Conservation (phyloP, 441 rosid species). For the Populus hybrid region DNA sequence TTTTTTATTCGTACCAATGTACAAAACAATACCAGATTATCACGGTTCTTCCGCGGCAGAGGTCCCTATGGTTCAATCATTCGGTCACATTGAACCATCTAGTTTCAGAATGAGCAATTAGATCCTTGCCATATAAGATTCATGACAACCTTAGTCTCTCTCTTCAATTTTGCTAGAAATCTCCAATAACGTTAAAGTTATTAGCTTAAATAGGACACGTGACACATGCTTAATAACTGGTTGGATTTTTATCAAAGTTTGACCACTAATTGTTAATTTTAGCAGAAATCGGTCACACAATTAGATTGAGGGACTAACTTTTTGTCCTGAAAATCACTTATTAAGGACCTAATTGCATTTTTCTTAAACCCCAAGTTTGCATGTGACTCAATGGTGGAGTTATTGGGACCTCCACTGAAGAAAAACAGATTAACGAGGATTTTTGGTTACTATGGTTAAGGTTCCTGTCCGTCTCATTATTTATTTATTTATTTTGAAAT, state of each 20-base stretch:
- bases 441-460: no score
- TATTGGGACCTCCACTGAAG: no score
- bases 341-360: no score
- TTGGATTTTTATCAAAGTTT: neutral
- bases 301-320: neutral
- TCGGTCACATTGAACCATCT: neutral
- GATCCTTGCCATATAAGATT: neutral
- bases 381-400: no score
- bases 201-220: neutral
- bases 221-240: neutral
- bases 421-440: no score
- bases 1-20: neutral
- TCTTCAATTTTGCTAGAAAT: neutral
- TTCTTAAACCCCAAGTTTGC: no score
- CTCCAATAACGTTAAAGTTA: neutral
- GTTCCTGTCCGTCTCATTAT: no score
- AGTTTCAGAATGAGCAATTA: neutral
- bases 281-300: no score
- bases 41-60: neutral
- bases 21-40: neutral
- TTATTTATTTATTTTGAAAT: no score
- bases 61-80: neutral
- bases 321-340: no score
- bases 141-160: neutral
- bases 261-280: neutral